These are phyloP conservation scores for Saccharomyces hybrid DNA, from an alignment of 1,139 yeast genomes.

Conservation along the genomic window DNA sequence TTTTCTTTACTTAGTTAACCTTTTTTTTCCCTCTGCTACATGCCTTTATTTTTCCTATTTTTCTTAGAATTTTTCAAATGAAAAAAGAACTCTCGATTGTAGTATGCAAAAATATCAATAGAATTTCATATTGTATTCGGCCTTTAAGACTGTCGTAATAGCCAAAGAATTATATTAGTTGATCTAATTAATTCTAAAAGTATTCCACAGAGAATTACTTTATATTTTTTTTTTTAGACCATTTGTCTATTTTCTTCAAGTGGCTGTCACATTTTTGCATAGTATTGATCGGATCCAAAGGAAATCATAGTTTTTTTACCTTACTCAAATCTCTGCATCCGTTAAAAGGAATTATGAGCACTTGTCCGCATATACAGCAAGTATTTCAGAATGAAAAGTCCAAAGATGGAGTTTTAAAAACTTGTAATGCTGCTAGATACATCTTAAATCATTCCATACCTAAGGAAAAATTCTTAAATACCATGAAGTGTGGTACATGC, in stretches of 20 bases:
- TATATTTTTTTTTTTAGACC: not conserved
- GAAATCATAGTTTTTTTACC: not conserved
- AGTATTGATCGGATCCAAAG: not conserved
- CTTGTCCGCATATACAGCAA: conserved; percentile 20
- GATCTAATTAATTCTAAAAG: not conserved
- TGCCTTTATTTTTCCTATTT: not conserved
- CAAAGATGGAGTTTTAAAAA: conserved; percentile 23
- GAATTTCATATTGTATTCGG: not conserved
- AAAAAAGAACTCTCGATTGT: not conserved
- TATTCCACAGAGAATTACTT: not conserved
- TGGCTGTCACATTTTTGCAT: not conserved
- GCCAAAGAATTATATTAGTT: not conserved
- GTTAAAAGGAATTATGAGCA: not conserved
- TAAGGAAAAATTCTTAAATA: conserved; percentile 16
- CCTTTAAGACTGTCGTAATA: not conserved
- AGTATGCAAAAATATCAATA: not conserved
- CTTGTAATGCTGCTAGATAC: conserved; percentile 24
- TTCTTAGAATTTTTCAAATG: not conserved
- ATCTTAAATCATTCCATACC: conserved; percentile 19
- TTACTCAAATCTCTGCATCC: not conserved
- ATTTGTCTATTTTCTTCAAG: not conserved
- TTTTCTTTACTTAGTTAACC: not conserved
- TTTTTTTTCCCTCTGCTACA: not conserved
- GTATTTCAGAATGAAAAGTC: conserved; percentile 23
- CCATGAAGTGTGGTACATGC: conserved; percentile 26